Evolutionary conservation across 306 rosid genomes (phyloP).

Genomic region (Prunus dulcis): DNA sequence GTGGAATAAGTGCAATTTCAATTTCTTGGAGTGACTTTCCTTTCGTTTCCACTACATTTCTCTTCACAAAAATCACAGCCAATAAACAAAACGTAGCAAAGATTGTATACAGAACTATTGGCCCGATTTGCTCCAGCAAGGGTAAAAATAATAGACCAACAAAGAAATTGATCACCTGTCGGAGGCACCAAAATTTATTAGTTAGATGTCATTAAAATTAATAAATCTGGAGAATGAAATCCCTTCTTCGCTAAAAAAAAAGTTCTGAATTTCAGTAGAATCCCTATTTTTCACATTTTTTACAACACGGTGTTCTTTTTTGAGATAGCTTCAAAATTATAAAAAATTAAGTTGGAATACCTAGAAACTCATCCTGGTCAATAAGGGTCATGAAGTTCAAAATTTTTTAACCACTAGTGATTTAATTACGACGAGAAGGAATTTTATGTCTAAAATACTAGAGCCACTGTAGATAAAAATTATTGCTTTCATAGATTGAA

Average conservation of each 20-base stretch:
- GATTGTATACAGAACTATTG: constrained; percentile 44
- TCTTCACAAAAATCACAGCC: constrained; percentile 70
- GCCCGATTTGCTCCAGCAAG: constrained; percentile 69
- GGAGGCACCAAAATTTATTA: background rate
- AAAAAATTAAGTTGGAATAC: background rate
- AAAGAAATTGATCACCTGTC: constrained; percentile 78
- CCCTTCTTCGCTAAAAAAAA: background rate
- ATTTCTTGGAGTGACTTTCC: constrained; percentile 94
- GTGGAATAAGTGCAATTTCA: constrained; percentile 63
- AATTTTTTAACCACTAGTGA: background rate
- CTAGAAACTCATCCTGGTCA: background rate
- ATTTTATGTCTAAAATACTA: background rate
- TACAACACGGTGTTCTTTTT: background rate
- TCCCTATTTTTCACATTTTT: background rate
- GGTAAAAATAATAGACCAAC: constrained; percentile 73
- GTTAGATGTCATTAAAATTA: background rate
- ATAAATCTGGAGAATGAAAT: background rate
- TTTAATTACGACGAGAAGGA: background rate
- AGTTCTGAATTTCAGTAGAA: background rate
- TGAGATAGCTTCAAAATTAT: background rate
- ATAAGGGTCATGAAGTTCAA: background rate
- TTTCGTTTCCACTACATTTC: constrained; percentile 73
- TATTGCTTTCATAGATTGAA: background rate
- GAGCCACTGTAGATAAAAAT: background rate
- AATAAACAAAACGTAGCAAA: constrained; percentile 57